Percentiles rank a stretch among this genome's conserved stretches.
These are phyloP conservation scores for Meyerozyma athensensis DNA, from an alignment of 1,139 yeast genomes.

Conservation along the genomic window DNA sequence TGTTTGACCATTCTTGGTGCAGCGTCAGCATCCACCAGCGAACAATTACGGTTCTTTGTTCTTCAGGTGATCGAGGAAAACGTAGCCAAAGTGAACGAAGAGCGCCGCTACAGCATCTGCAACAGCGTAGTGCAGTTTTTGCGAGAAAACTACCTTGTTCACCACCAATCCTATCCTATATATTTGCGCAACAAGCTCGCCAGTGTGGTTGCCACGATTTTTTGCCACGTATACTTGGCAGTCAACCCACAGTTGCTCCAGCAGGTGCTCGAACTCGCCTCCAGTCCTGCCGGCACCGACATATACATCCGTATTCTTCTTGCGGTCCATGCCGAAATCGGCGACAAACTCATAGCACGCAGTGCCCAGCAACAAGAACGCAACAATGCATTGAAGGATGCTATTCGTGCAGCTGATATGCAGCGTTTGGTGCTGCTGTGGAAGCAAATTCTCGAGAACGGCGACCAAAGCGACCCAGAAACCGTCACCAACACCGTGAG, in stretches of 20 bases:
- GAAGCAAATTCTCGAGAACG: slow-evolving; percentile 51
- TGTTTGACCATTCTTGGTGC: slow-evolving; percentile 58
- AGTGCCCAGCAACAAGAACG: slow-evolving; percentile 58
- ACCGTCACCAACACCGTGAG: slow-evolving; percentile 57
- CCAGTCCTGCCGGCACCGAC: slow-evolving; percentile 57
- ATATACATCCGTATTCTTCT: slow-evolving; percentile 70
- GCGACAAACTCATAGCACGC: slow-evolving; percentile 80
- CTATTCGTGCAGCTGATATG: slow-evolving; percentile 76
- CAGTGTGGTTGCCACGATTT: slow-evolving; percentile 65
- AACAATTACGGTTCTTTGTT: slow-evolving; percentile 67
- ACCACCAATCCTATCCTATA: slow-evolving; percentile 45
- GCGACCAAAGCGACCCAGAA: slow-evolving; percentile 28
- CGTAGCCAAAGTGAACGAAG: slow-evolving; percentile 44
- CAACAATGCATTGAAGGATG: slow-evolving; percentile 72
- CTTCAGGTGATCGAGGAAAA: slow-evolving; percentile 76
- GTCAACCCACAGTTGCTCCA: slow-evolving; percentile 65
- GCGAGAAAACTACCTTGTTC: slow-evolving; percentile 21
- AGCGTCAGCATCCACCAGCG: slow-evolving; percentile 28
- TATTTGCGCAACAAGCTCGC: slow-evolving; percentile 77
- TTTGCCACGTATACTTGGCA: slow-evolving; percentile 59
- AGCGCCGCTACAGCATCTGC: slow-evolving; percentile 44
- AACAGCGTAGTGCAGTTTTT: slow-evolving; percentile 36
- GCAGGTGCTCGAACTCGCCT: slow-evolving; percentile 47
- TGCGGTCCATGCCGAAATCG: slow-evolving; percentile 85
- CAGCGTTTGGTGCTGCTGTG: slow-evolving; percentile 60